Conservation (phyloP, 257 asterid species). For the Ajuga chamaepitys region DNA sequence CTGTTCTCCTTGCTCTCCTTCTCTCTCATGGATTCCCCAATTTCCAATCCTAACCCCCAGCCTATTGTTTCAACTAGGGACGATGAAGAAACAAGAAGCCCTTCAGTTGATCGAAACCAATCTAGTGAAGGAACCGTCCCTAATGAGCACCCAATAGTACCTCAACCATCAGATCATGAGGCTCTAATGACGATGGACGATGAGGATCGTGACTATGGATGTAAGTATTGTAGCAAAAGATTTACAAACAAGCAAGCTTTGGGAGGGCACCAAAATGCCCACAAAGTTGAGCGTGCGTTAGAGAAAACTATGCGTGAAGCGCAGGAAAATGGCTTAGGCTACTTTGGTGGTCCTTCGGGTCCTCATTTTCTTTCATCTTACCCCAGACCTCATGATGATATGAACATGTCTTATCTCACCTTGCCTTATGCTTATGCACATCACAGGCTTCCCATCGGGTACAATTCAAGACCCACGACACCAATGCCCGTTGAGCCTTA, state of each 20-base stretch:
- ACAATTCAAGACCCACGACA: no score
- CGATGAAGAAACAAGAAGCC: no score
- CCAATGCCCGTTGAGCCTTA: no score
- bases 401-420: neutral
- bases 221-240: neutral
- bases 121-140: no score
- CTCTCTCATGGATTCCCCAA: neutral
- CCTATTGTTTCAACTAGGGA: neutral
- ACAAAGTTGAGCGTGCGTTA: slow-evolving; percentile 4
- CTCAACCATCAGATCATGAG: no score
- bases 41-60: neutral
- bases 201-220: neutral
- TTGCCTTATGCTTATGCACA: neutral
- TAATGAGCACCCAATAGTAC: no score
- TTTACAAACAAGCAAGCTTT: slow-evolving; percentile 10
- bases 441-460: no score
- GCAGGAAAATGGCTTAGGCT: neutral
- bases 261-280: slow-evolving; percentile 16
- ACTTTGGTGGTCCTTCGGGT: neutral
- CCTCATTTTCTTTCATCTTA: neutral
- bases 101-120: no score
- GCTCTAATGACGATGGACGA: neutral
- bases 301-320: neutral
- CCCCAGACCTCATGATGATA: neutral
- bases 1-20: neutral